Evolutionary conservation across 2,329 filamentous ascomycete genomes (phyloP).

Genomic region (Alternaria hordeiaustralica): DNA sequence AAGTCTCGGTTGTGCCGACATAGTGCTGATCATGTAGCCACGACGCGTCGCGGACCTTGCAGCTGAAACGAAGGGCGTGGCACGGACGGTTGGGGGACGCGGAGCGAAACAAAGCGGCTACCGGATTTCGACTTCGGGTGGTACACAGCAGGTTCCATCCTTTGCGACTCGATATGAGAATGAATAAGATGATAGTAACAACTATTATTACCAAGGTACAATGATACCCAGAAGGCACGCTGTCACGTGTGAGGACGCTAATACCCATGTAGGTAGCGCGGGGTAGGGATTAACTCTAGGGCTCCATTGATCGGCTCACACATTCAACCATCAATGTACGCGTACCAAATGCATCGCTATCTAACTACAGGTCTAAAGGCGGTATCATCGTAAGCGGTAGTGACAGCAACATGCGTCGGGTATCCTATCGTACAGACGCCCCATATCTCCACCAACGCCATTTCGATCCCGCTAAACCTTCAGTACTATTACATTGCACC

Average conservation of each 20-base stretch:
- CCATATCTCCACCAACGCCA: background rate
- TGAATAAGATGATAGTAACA: background rate
- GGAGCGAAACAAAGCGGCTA: slow-evolving; percentile 1
- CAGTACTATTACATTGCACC: background rate
- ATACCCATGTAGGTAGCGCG: background rate
- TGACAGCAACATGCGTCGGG: slow-evolving; percentile 14
- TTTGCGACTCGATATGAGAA: background rate
- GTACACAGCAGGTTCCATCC: background rate
- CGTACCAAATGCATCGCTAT: background rate
- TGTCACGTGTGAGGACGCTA: slow-evolving; percentile 3
- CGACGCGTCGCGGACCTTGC: slow-evolving; percentile 24
- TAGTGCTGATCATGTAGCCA: slow-evolving; percentile 26
- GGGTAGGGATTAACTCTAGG: background rate
- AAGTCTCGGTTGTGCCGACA: slow-evolving; percentile 15
- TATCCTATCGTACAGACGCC: slow-evolving; percentile 9
- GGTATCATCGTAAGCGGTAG: background rate
- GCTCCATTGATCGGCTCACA: background rate
- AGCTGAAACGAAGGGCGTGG: slow-evolving; percentile 37
- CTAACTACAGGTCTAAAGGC: background rate
- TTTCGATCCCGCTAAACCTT: background rate
- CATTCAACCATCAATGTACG: background rate
- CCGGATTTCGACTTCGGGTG: background rate
- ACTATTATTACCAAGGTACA: background rate
- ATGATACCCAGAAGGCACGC: background rate
- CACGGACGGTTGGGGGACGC: slow-evolving; percentile 27